Percentiles rank a stretch among this genome's conserved stretches.
Conservation (phyloP, 768 basidiomycete species). For the Nevesoporus exiguus region DNA sequence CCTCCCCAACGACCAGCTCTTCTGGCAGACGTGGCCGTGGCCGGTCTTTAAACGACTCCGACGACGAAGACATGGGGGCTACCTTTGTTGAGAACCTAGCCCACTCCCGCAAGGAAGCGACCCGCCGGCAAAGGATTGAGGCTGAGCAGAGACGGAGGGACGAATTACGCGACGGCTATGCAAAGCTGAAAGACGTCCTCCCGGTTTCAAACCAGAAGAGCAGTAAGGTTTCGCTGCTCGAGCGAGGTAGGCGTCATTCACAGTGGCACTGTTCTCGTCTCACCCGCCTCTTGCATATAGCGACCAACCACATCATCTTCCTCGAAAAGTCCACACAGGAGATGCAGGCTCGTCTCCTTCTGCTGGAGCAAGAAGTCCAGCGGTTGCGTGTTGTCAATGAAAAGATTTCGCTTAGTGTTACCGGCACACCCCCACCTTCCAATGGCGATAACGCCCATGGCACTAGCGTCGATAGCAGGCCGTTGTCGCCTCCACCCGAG, state of each 20-base stretch:
- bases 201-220: slow-evolving; percentile 88
- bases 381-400: slow-evolving; percentile 76
- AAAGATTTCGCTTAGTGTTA: slow-evolving; percentile 70
- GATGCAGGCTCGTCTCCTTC: slow-evolving; percentile 62
- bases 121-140: slow-evolving; percentile 79
- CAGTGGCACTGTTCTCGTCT: slow-evolving; percentile 6
- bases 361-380: slow-evolving; percentile 65
- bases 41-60: slow-evolving; percentile 69
- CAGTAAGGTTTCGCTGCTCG: slow-evolving; percentile 85
- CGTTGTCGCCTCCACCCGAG: slow-evolving; percentile 66
- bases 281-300: slow-evolving; percentile 36
- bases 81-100: slow-evolving; percentile 69
- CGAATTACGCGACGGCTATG: slow-evolving; percentile 87
- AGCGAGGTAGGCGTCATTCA: slow-evolving; percentile 60
- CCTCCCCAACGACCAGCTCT: slow-evolving; percentile 72
- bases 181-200: slow-evolving; percentile 81
- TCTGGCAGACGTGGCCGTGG: slow-evolving; percentile 62
- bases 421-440: slow-evolving; percentile 55
- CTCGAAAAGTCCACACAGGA: slow-evolving; percentile 72
- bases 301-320: slow-evolving; percentile 73
- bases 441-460: slow-evolving; percentile 39
- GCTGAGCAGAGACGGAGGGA: slow-evolving; percentile 88
- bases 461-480: slow-evolving; percentile 38
- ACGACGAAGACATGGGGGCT: slow-evolving; percentile 73
- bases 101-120: slow-evolving; percentile 78